Conservation (phyloP, 352 stramenopile genomes). For the Phytophthora colocasiae region DNA sequence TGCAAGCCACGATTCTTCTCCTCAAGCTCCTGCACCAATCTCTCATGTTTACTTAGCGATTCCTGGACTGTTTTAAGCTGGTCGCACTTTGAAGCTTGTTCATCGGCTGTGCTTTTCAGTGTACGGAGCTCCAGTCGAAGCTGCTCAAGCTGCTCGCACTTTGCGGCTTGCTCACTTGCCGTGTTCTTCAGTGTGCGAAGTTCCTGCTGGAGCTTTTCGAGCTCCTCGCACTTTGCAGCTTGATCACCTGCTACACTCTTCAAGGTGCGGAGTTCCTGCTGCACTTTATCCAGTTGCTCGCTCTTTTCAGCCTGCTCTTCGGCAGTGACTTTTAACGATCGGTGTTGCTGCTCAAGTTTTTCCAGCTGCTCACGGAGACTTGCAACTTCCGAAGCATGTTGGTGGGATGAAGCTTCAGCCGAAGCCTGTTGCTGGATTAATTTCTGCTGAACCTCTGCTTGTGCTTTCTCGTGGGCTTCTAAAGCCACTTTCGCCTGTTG, state of each 20-base stretch:
- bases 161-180: slow-evolving; percentile 13
- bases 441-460: slow-evolving; percentile 15
- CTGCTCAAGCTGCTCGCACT: slow-evolving; percentile 22
- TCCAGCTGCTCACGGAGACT: slow-evolving; percentile 25
- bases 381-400: slow-evolving; percentile 20
- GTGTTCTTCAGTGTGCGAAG: slow-evolving; percentile 17
- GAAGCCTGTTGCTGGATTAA: slow-evolving; percentile 18
- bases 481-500: slow-evolving; percentile 16
- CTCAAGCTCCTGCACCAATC: slow-evolving; percentile 22
- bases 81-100: slow-evolving; percentile 19
- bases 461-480: slow-evolving; percentile 16
- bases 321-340: slow-evolving; percentile 10
- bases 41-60: slow-evolving; percentile 19
- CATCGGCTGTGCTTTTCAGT: slow-evolving; percentile 16
- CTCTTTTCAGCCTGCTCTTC: slow-evolving; percentile 24
- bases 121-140: slow-evolving; percentile 30
- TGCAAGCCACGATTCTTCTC: slow-evolving; percentile 26
- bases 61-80: slow-evolving; percentile 26
- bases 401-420: slow-evolving; percentile 6
- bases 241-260: slow-evolving; percentile 20
- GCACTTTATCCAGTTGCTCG: slow-evolving; percentile 30
- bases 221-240: slow-evolving; percentile 16
- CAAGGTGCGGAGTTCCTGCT: slow-evolving; percentile 23
- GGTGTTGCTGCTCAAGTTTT: slow-evolving; percentile 30
- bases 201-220: slow-evolving; percentile 28